Conservation (phyloP, 495 filamentous ascomycete genomes). For the Penicillium atrosanguineum region DNA sequence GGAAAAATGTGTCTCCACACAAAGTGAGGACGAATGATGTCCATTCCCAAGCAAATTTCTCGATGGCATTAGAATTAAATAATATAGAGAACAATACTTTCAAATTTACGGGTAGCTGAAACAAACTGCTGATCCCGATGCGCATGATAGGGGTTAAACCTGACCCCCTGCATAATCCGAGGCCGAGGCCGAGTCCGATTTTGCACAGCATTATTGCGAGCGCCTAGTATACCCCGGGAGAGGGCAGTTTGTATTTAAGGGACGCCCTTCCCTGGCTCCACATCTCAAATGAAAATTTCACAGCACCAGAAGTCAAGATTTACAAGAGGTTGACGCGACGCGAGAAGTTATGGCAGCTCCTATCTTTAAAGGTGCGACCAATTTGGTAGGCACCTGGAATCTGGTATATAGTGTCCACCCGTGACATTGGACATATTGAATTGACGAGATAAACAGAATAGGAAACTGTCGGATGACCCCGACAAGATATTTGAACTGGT, state of each 20-base stretch:
- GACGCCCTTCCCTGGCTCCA: background rate
- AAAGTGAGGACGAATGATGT: background rate
- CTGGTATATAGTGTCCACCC: slow-evolving; percentile 3
- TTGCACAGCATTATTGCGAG: background rate
- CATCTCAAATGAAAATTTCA: background rate
- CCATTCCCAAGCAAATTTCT: background rate
- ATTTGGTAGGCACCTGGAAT: slow-evolving; percentile 18
- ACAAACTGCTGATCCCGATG: slow-evolving; percentile 1
- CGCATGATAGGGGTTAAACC: background rate
- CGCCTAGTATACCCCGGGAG: background rate
- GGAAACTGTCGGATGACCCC: slow-evolving; percentile 20
- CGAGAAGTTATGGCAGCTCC: slow-evolving; percentile 8
- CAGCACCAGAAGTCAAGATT: background rate
- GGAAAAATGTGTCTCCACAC: too few species aligned
- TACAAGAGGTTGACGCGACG: too few species aligned
- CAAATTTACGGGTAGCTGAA: background rate
- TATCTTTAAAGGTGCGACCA: background rate
- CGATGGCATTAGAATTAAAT: background rate
- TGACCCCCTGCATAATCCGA: slow-evolving; percentile 7
- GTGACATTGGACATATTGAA: too few species aligned
- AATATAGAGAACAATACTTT: background rate
- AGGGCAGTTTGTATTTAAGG: background rate
- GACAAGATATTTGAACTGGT: slow-evolving; percentile 19
- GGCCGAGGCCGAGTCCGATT: slow-evolving; percentile 20
- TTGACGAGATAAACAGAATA: slow-evolving; percentile 10